These are phyloP conservation scores for Aspergillus niger DNA, from an alignment of 2,329 filamentous ascomycete species.

Conservation along the genomic window DNA sequence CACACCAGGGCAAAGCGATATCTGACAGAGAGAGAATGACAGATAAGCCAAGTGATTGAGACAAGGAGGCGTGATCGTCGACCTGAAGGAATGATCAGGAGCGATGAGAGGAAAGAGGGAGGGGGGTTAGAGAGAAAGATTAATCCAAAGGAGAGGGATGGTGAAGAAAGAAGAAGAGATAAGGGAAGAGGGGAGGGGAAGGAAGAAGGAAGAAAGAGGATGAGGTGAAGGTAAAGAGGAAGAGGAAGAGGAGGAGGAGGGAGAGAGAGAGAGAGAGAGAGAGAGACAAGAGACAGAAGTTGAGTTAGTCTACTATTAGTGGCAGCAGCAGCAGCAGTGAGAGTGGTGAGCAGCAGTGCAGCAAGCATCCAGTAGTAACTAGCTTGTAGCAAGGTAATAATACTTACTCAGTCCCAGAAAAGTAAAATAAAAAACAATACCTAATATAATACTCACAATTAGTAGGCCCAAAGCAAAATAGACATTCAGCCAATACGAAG, in stretches of 20 bases:
- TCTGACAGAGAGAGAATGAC: conserved; percentile 35
- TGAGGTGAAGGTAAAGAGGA: neutral
- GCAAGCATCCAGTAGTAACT: neutral
- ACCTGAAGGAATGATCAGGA: conserved; percentile 49
- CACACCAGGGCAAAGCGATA: conserved; percentile 16
- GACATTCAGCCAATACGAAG: conserved; percentile 5
- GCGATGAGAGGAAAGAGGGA: conserved; percentile 36
- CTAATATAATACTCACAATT: conserved; percentile 5
- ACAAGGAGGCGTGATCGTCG: conserved; percentile 25
- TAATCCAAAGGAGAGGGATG: conserved; percentile 26
- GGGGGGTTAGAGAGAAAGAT: conserved; percentile 14
- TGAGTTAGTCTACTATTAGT: conserved; percentile 12
- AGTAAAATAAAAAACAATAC: conserved; percentile 7
- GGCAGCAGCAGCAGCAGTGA: neutral
- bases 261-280: conserved; percentile 9
- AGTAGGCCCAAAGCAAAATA: conserved; percentile 6
- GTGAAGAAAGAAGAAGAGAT: conserved; percentile 21
- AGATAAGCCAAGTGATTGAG: conserved; percentile 29
- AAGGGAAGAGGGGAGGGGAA: conserved; percentile 17
- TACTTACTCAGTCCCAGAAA: neutral
- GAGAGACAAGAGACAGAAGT: conserved; percentile 6
- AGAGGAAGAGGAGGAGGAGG: neutral
- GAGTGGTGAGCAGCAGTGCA: neutral
- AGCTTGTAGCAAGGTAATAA: conserved; percentile 4
- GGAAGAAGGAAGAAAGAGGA: conserved; percentile 16